Conservation (phyloP, 2,329 filamentous ascomycete genomes). For the Esteya vermicola region DNA sequence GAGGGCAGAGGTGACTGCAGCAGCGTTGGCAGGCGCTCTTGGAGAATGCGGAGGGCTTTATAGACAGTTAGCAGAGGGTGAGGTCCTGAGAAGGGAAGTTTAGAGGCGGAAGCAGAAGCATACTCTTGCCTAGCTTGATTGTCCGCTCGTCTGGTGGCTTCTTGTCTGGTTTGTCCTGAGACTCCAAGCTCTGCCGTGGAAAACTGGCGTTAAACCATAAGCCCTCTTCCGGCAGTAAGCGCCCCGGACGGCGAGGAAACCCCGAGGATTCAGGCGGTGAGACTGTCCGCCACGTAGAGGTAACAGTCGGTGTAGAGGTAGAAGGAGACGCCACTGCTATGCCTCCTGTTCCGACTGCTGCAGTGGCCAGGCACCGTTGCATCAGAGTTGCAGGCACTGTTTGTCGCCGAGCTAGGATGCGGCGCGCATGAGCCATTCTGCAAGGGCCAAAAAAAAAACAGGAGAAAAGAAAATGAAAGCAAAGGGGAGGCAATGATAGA, state of each 20-base stretch:
- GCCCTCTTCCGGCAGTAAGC: too few relatives aligned
- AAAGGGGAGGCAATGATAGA: background rate
- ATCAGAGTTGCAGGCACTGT: background rate
- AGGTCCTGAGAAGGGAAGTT: too few relatives aligned
- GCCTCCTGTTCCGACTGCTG: too few relatives aligned
- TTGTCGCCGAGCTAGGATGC: background rate
- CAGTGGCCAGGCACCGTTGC: background rate
- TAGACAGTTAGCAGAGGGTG: too few relatives aligned
- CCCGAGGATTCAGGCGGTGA: too few relatives aligned
- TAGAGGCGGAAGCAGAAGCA: background rate
- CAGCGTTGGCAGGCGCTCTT: conserved; percentile 52
- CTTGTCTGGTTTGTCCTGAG: conserved; percentile 13
- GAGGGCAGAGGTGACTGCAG: conserved; percentile 55
- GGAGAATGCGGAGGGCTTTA: conserved; percentile 47
- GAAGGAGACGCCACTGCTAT: too few relatives aligned
- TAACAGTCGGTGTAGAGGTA: too few relatives aligned
- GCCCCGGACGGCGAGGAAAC: too few relatives aligned
- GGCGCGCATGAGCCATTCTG: background rate
- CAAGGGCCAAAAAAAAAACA: background rate
- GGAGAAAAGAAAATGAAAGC: background rate
- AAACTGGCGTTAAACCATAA: conserved; percentile 29
- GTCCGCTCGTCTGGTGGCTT: conserved; percentile 37
- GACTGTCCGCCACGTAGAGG: too few relatives aligned
- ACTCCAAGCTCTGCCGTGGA: conserved; percentile 14
- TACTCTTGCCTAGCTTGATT: conserved; percentile 49